Evolutionary conservation across 257 asterid genomes (phyloP), one percentile per base, ranked within the genome.

Genomic region (Schizonepeta tenuifolia): DNA sequence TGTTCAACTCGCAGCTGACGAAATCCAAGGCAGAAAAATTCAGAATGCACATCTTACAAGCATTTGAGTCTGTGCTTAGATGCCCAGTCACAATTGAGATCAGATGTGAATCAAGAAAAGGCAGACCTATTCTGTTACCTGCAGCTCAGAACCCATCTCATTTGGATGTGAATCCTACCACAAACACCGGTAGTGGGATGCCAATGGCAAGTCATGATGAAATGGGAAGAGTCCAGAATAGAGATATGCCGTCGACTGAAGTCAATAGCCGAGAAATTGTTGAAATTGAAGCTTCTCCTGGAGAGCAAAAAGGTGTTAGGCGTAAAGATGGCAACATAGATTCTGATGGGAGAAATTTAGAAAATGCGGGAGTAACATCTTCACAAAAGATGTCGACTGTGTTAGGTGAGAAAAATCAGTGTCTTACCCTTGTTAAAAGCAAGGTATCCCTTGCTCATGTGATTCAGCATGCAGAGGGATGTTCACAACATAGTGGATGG

Each of bases 391-490:
- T 60, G 70, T 67, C 80, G 20, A 33, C 56, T 13, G 75, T 71
- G 67, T 72, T 74, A 21, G 90, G 87, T 49, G 89, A 88, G 17
- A 68, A 79, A 78, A 90, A 77, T 60, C 92, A 69, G 76, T 89
- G 84, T 71, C 87, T 86, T 83, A 88, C 97, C 84, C 81, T 95
- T 31, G 98, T 92, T 62, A 86, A 83, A 85, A 65, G 98, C 71
- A 92, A 87, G 85, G 88, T 90, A 62, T 90, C 99, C 69, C 96
- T 95, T 77, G 99, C 95, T 67, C 92, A 87, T 60, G 96, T 95
- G 75, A 86, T 95, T 80, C 95, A 92, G 84, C 98, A 87, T 72
- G 95, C 87, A 14, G 97, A 92, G 72, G 92, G 90, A 66, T 77
- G 81, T 78, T 73, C 92, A 0, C 90, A 74, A 58, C 92, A 83